Evolutionary conservation across 1,139 yeast genomes (phyloP), one percentile per base, ranked within the genome.

Genomic region (Kodamaea suecica): DNA sequence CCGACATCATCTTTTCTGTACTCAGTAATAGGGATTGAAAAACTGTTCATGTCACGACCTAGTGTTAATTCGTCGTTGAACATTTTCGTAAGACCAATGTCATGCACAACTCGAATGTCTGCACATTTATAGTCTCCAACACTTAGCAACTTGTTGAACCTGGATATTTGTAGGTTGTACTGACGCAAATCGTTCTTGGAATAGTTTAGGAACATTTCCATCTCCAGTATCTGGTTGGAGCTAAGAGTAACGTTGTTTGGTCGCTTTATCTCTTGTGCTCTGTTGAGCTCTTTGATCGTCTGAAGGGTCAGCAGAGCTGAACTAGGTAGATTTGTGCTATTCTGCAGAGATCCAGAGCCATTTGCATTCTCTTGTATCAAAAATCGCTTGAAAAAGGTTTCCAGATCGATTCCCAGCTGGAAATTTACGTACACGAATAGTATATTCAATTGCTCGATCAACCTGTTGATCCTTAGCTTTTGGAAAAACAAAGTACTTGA

Each of bases 121-220:
- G 59, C 46, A 2, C 52, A 43, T 45, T 80, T 79, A 12, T 68
- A 42, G 11, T 66, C 66, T n/a, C 59, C 52, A 31, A 78, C 69
- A 2, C 67, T 55, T 1, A 63, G 45, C 20, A 73, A 52, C 44
- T 74, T 76, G 41, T 68, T 66, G 30, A 79, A 45, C 33, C 59
- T 63, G 13, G 58, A 54, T 11, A 75, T 51, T 1, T 50, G 37
- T 1, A 38, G 43, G 11, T 57, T 54, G 36, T 71, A 65, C 2
- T 49, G 50, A 2, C 48, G 52, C 23, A 81, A 52, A 45, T 81
- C 86, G 9, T 61, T 58, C 16, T 61, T 43, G 1, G 84, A 74
- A 45, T 69, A 81, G 29, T 67, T 66, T 17, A 82, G 50, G 47
- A 84, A 84, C 23, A 66, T 66, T 33, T 72, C 76, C 30, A 80